Evolutionary conservation across 139 green algal genomes (phyloP).

Genomic region (Volvox reticuliferus): DNA sequence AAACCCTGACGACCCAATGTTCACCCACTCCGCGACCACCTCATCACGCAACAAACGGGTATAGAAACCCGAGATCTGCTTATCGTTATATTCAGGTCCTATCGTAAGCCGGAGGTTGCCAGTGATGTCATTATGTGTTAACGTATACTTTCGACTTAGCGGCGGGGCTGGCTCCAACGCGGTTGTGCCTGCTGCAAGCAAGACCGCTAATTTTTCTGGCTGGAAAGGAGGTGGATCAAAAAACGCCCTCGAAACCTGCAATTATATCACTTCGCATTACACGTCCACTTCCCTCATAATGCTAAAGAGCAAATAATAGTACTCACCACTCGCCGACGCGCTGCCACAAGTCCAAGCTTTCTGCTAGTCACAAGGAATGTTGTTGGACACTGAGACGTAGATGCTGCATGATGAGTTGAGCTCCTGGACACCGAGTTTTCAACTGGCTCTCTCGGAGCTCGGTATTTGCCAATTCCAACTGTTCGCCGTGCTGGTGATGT

Average conservation of each 20-base stretch:
- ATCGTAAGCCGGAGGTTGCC: constrained; percentile 84
- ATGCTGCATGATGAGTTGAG: constrained; percentile 21
- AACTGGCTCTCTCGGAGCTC: background rate
- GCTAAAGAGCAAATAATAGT: background rate
- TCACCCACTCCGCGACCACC: constrained; percentile 86
- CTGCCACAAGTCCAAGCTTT: no score
- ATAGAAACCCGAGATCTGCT: constrained; percentile 87
- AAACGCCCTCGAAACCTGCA: constrained; percentile 53
- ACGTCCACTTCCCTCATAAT: background rate
- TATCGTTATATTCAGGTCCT: constrained; percentile 81
- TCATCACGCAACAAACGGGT: constrained; percentile 86
- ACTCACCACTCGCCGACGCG: constrained; percentile 8
- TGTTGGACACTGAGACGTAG: constrained; percentile 8
- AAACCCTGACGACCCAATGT: background rate
- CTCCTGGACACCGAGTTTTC: background rate
- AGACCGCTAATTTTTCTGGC: constrained; percentile 75
- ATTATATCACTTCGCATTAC: background rate
- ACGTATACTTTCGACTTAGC: constrained; percentile 80
- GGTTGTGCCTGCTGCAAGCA: constrained; percentile 42
- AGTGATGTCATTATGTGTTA: constrained; percentile 95
- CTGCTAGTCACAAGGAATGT: background rate
- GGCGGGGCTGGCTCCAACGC: background rate
- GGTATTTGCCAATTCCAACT: background rate
- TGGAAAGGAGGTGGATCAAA: constrained; percentile 80
- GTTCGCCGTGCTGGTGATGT: background rate